Percentiles rank a stretch among this genome's conserved stretches.
Conservation (phyloP, 306 rosid species). For the Bauhinia variegata region DNA sequence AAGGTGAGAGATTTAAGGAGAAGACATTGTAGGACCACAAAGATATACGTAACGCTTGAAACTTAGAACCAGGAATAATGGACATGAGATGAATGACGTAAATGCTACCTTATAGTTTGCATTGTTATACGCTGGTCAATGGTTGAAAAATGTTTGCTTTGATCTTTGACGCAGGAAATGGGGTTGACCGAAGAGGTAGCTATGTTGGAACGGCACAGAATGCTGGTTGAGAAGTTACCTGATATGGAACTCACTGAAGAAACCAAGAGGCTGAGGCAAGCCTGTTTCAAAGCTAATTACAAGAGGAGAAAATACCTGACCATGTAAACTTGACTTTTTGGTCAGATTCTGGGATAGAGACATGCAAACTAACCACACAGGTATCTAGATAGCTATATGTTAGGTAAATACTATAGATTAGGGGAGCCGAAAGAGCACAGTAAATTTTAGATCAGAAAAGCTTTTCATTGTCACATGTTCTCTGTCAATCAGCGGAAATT, state of each 20-base stretch:
- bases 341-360: not conserved
- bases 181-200: constrained; percentile 58
- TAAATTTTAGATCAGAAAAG: not conserved
- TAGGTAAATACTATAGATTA: not conserved
- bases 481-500: too few species aligned
- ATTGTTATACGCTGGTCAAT: not conserved
- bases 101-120: too few species aligned
- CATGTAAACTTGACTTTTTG: constrained; percentile 6
- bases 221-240: constrained; percentile 56
- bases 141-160: not conserved
- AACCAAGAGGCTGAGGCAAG: constrained; percentile 77
- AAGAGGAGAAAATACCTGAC: constrained; percentile 50
- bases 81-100: too few species aligned
- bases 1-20: not conserved
- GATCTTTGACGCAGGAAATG: constrained; percentile 51
- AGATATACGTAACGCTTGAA: too few species aligned
- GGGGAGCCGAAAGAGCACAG: constrained; percentile 22
- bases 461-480: too few species aligned
- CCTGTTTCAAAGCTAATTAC: constrained; percentile 71
- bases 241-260: constrained; percentile 52
- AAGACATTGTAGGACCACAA: not conserved
- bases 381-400: not conserved
- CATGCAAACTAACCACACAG: not conserved
- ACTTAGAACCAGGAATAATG: not conserved
- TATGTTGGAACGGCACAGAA: constrained; percentile 62